A percentile compares a stretch with the other conserved stretches of the same genome.
Conservation (phyloP, 1,284 basidiomycete genomes). For the Rugosomyces carneus region DNA sequence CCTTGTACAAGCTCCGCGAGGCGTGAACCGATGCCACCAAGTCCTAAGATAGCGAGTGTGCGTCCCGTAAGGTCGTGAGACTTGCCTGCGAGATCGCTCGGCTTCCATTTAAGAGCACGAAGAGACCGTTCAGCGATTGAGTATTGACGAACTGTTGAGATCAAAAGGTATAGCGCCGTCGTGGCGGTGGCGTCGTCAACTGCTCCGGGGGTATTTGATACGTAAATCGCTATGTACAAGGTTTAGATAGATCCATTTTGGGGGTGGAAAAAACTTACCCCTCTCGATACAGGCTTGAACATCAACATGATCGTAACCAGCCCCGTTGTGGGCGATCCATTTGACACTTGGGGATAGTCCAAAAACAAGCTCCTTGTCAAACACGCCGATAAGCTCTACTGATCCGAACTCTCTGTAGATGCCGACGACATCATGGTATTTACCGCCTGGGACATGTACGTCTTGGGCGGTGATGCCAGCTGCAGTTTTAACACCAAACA, state of each 20-base stretch:
- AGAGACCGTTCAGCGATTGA: conserved; percentile 67
- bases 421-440: conserved; percentile 70
- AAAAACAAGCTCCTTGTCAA: conserved; percentile 73
- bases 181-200: conserved; percentile 93
- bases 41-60: conserved; percentile 81
- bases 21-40: conserved; percentile 83
- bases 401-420: conserved; percentile 77
- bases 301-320: conserved; percentile 87
- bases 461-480: conserved; percentile 2
- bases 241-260: too few relatives aligned
- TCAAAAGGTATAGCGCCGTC: conserved; percentile 78
- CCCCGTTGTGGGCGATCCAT: conserved; percentile 92
- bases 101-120: conserved; percentile 37
- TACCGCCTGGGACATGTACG: conserved; percentile 63
- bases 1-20: conserved; percentile 64
- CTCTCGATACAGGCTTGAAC: conserved; percentile 66
- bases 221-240: conserved; percentile 73
- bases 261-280: too few relatives aligned
- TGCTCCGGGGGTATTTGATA: conserved; percentile 89
- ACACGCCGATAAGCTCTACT: conserved; percentile 63
- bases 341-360: conserved; percentile 63
- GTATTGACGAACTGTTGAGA: conserved; percentile 81
- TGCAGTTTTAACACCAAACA: conserved; percentile 4
- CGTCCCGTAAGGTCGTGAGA: conserved; percentile 73
- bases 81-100: conserved; percentile 32